Conservation (phyloP, 208 protist genomes). For the Wallacemonas sp. region DNA sequence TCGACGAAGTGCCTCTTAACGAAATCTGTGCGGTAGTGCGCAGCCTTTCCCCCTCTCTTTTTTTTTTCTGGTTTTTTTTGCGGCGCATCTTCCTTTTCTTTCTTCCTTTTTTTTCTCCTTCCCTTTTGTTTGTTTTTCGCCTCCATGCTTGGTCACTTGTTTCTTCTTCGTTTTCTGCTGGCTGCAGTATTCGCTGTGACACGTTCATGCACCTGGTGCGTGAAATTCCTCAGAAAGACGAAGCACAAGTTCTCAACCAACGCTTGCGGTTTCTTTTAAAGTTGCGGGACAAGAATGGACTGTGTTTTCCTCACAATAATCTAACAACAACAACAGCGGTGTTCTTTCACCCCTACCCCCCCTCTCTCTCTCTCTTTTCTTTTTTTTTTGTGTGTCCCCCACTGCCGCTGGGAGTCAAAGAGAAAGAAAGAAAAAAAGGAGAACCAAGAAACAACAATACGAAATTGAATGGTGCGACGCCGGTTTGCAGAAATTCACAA, state of each 20-base stretch:
- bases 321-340: neutral
- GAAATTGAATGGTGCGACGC: conserved; percentile 12
- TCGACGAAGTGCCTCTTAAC: too few species aligned
- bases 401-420: neutral
- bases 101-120: conserved; percentile 11
- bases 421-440: neutral
- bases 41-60: neutral
- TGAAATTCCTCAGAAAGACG: too few species aligned
- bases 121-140: conserved; percentile 21
- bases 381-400: neutral
- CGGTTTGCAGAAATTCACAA: neutral
- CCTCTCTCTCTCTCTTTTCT: conserved; percentile 12
- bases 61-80: conserved; percentile 6
- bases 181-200: too few species aligned
- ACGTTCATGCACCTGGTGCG: too few species aligned
- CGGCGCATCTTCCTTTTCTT: conserved; percentile 6
- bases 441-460: neutral
- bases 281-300: conserved; percentile 1
- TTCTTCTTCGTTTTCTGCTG: conserved; percentile 14
- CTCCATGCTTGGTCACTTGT: conserved; percentile 7
- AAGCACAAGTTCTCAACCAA: too few species aligned
- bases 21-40: neutral
- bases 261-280: conserved; percentile 29
- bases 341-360: too few species aligned
- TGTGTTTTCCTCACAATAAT: conserved; percentile 16